Evolutionary conservation across 2,329 filamentous ascomycete species (phyloP).

Genomic region (Ascochyta viciae-villosae): DNA sequence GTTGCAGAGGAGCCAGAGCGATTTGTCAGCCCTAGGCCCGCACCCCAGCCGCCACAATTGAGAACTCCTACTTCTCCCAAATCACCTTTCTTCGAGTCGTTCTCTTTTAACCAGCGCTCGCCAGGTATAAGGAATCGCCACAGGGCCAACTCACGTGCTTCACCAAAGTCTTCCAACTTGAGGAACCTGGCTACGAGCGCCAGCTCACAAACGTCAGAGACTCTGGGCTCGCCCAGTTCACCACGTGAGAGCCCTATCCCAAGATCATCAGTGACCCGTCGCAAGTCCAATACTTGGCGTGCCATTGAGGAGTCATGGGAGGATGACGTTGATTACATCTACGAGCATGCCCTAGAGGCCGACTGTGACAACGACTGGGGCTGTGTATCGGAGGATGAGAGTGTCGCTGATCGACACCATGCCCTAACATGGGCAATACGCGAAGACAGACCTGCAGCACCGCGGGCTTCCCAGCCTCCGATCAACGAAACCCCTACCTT

Average conservation of each 20-base stretch:
- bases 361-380: constrained; percentile 68
- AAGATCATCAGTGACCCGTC: constrained; percentile 29
- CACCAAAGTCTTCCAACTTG: constrained; percentile 31
- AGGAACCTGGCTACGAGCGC: constrained; percentile 37
- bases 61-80: constrained; percentile 34
- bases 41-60: constrained; percentile 37
- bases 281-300: constrained; percentile 45
- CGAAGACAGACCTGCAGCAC: constrained; percentile 4
- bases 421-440: constrained; percentile 11
- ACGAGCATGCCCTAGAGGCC: constrained; percentile 66
- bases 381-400: constrained; percentile 38
- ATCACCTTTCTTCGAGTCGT: constrained; percentile 38
- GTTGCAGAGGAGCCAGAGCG: constrained; percentile 48
- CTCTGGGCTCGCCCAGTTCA: constrained; percentile 53
- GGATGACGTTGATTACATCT: constrained; percentile 68
- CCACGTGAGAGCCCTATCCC: constrained; percentile 31
- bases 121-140: constrained; percentile 25
- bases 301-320: constrained; percentile 62
- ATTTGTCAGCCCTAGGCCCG: constrained; percentile 44
- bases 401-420: constrained; percentile 45
- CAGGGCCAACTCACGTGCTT: constrained; percentile 33
- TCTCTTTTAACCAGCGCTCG: constrained; percentile 38
- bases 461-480: background rate
- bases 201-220: constrained; percentile 54
- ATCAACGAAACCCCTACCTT: background rate